phyloP scores from a whole-genome alignment of 169 alveolate species.

The Fabrea salina region DNA sequence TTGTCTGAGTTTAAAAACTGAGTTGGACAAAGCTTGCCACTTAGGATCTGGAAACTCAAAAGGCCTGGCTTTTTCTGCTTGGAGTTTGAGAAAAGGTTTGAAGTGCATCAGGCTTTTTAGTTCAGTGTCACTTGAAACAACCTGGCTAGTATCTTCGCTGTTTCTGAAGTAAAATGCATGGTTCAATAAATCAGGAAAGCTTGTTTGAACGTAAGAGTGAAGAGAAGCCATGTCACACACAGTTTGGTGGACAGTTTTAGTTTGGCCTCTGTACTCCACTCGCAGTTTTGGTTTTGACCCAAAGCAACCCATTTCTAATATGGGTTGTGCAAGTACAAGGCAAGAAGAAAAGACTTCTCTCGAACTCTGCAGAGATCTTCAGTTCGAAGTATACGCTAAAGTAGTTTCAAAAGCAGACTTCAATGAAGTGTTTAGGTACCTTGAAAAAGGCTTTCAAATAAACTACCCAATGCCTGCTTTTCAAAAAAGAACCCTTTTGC shows the following conservation, averaged over 20 bases:
- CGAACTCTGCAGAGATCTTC: no score
- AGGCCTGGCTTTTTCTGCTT: background rate
- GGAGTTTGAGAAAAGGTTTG: background rate
- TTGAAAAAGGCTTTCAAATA: no score
- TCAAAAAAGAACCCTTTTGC: no score
- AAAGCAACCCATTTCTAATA: constrained; percentile 1
- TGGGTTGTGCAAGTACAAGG: no score
- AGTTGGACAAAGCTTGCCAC: background rate
- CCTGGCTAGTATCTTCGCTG: background rate
- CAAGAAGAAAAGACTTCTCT: no score
- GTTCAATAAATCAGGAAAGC: background rate
- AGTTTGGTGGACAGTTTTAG: background rate
- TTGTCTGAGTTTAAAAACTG: background rate
- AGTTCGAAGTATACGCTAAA: no score
- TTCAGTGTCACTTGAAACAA: background rate
- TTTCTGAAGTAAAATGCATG: background rate
- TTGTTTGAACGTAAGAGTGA: background rate
- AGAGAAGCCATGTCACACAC: background rate
- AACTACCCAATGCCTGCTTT: no score
- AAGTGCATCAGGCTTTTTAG: background rate
- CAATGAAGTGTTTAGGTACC: no score
- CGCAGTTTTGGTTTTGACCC: background rate
- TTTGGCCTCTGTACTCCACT: background rate
- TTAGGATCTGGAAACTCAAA: background rate
- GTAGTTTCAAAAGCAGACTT: no score